These are phyloP conservation scores for Cryphonectria nitschkei DNA, from an alignment of 2,329 filamentous ascomycete genomes.

Conservation along the genomic window DNA sequence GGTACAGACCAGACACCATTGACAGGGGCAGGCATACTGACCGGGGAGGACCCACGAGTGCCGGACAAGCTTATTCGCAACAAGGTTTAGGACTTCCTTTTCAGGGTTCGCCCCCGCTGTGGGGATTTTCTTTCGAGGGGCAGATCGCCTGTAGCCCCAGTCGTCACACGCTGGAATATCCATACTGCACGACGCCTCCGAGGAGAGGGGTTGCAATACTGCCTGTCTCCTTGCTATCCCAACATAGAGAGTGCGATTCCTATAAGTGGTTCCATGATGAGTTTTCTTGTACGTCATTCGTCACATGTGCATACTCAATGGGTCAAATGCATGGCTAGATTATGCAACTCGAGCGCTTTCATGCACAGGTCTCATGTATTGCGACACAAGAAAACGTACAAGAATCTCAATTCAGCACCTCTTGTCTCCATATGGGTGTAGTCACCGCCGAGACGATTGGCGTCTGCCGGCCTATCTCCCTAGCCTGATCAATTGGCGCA, in stretches of 20 bases:
- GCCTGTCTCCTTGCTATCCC: background rate
- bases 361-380: background rate
- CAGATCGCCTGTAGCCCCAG: background rate
- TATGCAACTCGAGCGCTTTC: background rate
- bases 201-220: conserved; percentile 12
- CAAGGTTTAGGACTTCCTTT: conserved; percentile 16
- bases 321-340: background rate
- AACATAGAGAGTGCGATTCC: background rate
- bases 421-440: background rate
- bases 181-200: background rate
- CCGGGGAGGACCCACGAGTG: background rate
- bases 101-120: background rate
- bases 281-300: background rate
- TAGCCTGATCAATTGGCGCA: background rate
- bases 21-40: background rate
- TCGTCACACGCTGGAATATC: background rate
- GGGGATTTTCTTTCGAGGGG: background rate
- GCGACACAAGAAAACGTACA: background rate
- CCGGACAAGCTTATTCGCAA: conserved; percentile 21
- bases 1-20: background rate
- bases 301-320: background rate
- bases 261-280: background rate
- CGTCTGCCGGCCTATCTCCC: background rate
- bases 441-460: background rate
- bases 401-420: background rate